Base-by-base conservation (phyloP, 768 basidiomycete genomes). In the Suillus brevipes region DNA sequence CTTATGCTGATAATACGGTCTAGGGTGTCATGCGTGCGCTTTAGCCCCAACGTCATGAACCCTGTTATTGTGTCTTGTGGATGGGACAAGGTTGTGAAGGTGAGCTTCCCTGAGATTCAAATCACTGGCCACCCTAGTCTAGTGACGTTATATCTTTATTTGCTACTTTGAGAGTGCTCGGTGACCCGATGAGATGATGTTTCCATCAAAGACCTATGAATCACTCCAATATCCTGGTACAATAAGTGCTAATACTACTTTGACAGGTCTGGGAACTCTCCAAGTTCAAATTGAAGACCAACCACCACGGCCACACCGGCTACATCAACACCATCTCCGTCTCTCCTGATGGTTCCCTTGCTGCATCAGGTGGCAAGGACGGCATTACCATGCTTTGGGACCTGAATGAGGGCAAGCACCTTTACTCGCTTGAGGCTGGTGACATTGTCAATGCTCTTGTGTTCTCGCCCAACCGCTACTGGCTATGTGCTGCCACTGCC, bases 1-100 rank as follows among this genome's bases (percentile, higher is more conserved):
- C 7, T 60, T 63, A 34, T n/a, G 65, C 20, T 28, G 63, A 59
- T 28, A 42, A 60, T 68, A 57, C 62, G 7, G 53, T 61, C 59
- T 61, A 96, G 95, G 95, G 97, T 99, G 64, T 99, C 97, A 49
- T 99, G 97, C 79, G 97, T 99, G 50, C 92, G 97, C 78, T 99
- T 99, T 86, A 97, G 95, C 82, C 97, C 97, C 62, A 99, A 99
- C 78, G 89, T 96, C 70, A 73, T 88, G 82, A 98, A 96, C 85
- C 95, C 97, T 64, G 97, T 99, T 75, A 99, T 99, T 74, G 97
- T 99, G 65, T 99, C 97, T 66, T 92, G 90, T 74, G 97, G 97
- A 73, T 99, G 97, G 97, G 97, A 99, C 85, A 99, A 98, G 85
- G 95, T 98, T 68, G 97, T 99, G 78, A 99, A 99, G 89, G 97